These are phyloP conservation scores for Euphorbia corollata DNA, from an alignment of 441 rosid species.

Conservation along the genomic window DNA sequence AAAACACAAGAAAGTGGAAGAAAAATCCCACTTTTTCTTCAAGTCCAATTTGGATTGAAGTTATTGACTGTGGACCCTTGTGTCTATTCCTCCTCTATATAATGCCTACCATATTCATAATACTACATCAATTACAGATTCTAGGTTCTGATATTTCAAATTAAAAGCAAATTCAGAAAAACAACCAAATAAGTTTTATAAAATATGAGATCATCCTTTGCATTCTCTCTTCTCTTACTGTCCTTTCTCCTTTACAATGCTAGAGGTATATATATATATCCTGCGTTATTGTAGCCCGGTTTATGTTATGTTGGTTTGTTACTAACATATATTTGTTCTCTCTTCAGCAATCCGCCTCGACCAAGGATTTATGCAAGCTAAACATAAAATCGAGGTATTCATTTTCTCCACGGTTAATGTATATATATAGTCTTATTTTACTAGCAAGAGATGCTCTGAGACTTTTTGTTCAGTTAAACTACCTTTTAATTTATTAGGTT, in stretches of 20 bases:
- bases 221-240: not conserved
- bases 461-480: no score
- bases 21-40: conserved; percentile 18
- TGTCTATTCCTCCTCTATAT: not conserved
- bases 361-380: not conserved
- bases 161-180: no score
- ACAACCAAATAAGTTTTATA: no score
- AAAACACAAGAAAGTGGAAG: conserved; percentile 28
- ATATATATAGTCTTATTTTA: no score
- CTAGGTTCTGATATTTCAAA: no score
- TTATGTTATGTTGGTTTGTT: no score
- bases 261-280: not conserved
- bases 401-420: not conserved
- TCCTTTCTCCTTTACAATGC: not conserved
- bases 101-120: not conserved
- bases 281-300: no score
- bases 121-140: no score
- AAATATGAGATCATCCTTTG: not conserved
- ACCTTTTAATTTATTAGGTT: conserved; percentile 12
- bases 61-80: not conserved
- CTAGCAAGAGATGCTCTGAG: no score
- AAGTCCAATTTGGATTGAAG: conserved; percentile 12
- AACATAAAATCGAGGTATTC: not conserved
- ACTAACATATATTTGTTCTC: not conserved
- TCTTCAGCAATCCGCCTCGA: not conserved